phyloP scores from a whole-genome alignment of 805 yeast species.

The Suhomyces sp. region DNA sequence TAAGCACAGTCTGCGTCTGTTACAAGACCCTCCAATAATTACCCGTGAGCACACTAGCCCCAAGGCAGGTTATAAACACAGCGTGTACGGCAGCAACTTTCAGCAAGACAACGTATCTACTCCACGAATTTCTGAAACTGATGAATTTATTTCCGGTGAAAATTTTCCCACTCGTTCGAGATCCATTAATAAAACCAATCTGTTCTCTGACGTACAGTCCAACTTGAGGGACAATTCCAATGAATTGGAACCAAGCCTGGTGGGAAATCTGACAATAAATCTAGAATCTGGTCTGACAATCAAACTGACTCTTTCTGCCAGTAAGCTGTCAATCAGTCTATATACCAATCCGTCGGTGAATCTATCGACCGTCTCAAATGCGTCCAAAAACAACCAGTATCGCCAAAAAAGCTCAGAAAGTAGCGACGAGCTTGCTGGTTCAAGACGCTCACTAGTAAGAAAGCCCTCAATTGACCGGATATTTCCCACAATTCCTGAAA shows the following conservation, averaged over 20 bases:
- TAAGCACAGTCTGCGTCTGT: background rate
- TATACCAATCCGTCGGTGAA: background rate
- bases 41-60: background rate
- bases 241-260: background rate
- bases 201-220: background rate
- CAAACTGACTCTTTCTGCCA: background rate
- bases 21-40: constrained; percentile 1
- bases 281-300: background rate
- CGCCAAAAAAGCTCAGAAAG: background rate
- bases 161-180: background rate
- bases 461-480: background rate
- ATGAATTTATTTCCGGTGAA: background rate
- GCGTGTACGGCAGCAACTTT: constrained; percentile 1
- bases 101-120: background rate
- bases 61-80: background rate
- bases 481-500: background rate
- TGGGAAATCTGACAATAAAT: background rate
- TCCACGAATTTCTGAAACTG: background rate
- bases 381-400: background rate
- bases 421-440: background rate
- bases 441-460: background rate
- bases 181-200: background rate
- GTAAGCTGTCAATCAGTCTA: background rate
- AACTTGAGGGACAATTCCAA: background rate
- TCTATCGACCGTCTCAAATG: background rate